Conservation (phyloP, 257 asterid species). For the Scutellaria barbata region DNA sequence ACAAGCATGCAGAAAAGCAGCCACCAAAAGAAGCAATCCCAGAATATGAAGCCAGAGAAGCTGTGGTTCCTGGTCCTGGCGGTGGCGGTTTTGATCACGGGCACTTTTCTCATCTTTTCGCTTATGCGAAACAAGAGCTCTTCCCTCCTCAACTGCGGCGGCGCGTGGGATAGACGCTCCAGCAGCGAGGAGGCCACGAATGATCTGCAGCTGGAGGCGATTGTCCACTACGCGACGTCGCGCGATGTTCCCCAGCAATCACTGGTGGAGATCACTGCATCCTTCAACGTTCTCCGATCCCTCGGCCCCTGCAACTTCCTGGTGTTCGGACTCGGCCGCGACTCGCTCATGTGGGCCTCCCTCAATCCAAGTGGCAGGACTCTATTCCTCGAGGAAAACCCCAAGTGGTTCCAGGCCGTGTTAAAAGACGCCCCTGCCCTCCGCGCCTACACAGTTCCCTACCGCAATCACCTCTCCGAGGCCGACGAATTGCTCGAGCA, state of each 20-base stretch:
- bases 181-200: not conserved
- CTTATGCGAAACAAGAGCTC: too few species aligned
- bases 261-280: constrained; percentile 48
- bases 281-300: constrained; percentile 48
- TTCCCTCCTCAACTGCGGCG: constrained; percentile 32
- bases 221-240: constrained; percentile 68
- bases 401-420: constrained; percentile 65
- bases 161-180: constrained; percentile 27
- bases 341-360: constrained; percentile 85
- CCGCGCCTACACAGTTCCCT: constrained; percentile 57
- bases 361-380: constrained; percentile 75
- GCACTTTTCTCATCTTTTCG: constrained; percentile 42
- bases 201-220: constrained; percentile 48
- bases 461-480: constrained; percentile 61
- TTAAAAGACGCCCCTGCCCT: constrained; percentile 59
- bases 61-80: constrained; percentile 43
- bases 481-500: constrained; percentile 58
- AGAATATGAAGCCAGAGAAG: constrained; percentile 45
- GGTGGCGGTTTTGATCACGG: constrained; percentile 50
- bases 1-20: constrained; percentile 48
- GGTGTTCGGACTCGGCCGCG: constrained; percentile 83
- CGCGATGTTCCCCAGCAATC: constrained; percentile 60
- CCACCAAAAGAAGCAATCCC: constrained; percentile 24
- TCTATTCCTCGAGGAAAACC: constrained; percentile 81
- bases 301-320: constrained; percentile 61